Conservation (phyloP, 768 basidiomycete genomes). For the Tephrocybe sp. region DNA sequence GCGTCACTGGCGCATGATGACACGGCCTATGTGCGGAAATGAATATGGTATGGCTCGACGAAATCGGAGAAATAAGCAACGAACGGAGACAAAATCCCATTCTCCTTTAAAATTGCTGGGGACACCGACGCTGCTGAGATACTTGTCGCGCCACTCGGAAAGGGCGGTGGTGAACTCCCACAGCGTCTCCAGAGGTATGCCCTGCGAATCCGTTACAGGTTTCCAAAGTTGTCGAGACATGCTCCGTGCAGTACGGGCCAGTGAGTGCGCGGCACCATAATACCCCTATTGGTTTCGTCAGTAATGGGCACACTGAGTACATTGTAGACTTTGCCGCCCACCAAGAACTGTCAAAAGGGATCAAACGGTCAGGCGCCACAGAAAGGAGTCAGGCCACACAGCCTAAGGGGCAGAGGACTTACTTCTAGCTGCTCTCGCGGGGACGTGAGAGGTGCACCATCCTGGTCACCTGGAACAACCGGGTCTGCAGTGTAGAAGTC, state of each 20-base stretch:
- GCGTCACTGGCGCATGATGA: slow-evolving; percentile 79
- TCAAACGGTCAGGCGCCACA: slow-evolving; percentile 14
- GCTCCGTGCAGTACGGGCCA: slow-evolving; percentile 81
- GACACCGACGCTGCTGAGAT: slow-evolving; percentile 79
- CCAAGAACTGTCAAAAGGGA: slow-evolving; percentile 56
- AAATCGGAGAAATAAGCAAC: slow-evolving; percentile 19
- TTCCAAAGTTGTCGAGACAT: slow-evolving; percentile 83
- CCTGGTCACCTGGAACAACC: slow-evolving; percentile 45
- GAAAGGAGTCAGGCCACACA: slow-evolving; percentile 1
- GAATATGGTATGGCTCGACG: slow-evolving; percentile 5
- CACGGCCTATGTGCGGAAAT: slow-evolving; percentile 36
- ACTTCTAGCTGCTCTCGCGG: slow-evolving; percentile 83
- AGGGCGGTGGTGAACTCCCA: slow-evolving; percentile 55
- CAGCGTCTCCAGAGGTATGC: slow-evolving; percentile 71
- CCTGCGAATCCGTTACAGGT: slow-evolving; percentile 73
- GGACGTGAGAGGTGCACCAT: slow-evolving; percentile 50
- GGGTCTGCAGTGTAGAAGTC: slow-evolving; percentile 83
- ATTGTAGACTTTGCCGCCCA: slow-evolving; percentile 34
- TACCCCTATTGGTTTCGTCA: slow-evolving; percentile 58
- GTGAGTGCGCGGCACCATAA: slow-evolving; percentile 77
- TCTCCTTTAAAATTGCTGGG: slow-evolving; percentile 80
- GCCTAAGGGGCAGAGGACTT: slow-evolving; percentile 16
- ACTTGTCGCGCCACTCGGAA: slow-evolving; percentile 72
- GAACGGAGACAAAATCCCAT: slow-evolving; percentile 85
- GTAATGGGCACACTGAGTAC: slow-evolving; percentile 10